Conservation (phyloP, 768 basidiomycete genomes). For the Tulasnella sp. region DNA sequence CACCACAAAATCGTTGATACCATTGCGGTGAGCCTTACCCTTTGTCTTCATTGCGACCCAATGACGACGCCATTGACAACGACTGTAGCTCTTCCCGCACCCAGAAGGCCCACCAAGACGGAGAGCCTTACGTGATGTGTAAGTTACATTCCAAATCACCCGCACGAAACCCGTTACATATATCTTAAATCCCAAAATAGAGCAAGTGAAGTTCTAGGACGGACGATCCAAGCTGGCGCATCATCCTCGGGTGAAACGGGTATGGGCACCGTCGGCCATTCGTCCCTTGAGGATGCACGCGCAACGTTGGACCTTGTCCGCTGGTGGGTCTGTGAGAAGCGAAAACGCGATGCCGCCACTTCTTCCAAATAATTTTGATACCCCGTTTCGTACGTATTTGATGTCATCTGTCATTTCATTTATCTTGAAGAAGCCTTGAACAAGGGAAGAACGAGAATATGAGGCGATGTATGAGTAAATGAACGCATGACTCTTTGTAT, state of each 20-base stretch:
- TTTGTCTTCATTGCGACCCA: neutral
- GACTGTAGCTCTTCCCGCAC: slow-evolving; percentile 61
- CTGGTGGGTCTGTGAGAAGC: slow-evolving; percentile 59
- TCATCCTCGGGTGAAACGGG: neutral
- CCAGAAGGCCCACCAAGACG: slow-evolving; percentile 62
- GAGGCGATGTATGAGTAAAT: no score
- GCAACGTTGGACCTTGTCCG: slow-evolving; percentile 81
- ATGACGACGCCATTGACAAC: neutral
- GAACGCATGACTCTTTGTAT: no score
- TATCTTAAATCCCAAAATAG: slow-evolving; percentile 31
- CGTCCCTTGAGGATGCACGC: slow-evolving; percentile 77
- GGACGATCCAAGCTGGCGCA: slow-evolving; percentile 65
- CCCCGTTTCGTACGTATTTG: neutral
- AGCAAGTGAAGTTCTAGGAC: slow-evolving; percentile 67
- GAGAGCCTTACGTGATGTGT: slow-evolving; percentile 74
- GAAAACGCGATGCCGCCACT: neutral
- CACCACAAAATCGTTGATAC: slow-evolving; percentile 84
- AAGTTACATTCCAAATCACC: slow-evolving; percentile 21
- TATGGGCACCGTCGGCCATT: slow-evolving; percentile 65
- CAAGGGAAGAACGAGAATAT: no score
- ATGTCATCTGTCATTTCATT: neutral
- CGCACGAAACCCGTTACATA: neutral
- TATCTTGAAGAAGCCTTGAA: neutral
- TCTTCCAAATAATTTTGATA: neutral
- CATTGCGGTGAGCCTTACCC: slow-evolving; percentile 32